phyloP scores from a whole-genome alignment of 2,329 filamentous ascomycete genomes.

The Cordyceps cicadae region DNA sequence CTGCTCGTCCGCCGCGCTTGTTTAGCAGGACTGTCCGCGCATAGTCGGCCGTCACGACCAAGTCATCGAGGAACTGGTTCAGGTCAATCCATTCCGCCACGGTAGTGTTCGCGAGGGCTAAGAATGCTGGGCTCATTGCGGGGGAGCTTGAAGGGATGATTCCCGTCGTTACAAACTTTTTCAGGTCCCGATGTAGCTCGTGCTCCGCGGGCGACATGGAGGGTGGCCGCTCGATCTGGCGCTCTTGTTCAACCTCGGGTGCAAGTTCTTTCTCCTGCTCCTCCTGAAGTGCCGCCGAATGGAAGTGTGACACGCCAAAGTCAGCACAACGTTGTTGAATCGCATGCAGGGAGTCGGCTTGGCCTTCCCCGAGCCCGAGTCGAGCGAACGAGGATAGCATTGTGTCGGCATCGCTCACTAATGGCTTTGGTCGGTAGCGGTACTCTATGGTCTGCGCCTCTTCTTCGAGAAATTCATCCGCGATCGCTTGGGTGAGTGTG shows the following conservation, averaged over 20 bases:
- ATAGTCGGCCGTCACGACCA: background rate
- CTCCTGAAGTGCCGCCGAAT: slow-evolving; percentile 27
- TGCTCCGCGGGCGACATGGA: slow-evolving; percentile 33
- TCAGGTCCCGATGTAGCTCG: slow-evolving; percentile 25
- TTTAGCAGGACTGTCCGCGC: background rate
- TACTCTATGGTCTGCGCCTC: background rate
- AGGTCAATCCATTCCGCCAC: background rate
- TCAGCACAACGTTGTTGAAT: background rate
- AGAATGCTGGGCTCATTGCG: background rate
- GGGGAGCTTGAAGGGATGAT: background rate
- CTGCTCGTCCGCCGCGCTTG: background rate
- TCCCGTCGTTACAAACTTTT: background rate
- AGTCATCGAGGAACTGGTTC: background rate
- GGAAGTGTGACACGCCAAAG: background rate
- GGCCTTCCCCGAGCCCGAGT: background rate
- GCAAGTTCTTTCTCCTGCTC: slow-evolving; percentile 63
- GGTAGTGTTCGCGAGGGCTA: background rate
- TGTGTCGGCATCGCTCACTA: background rate
- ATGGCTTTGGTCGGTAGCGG: background rate
- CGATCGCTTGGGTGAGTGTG: background rate
- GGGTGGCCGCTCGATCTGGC: slow-evolving; percentile 42
- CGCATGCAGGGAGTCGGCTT: background rate
- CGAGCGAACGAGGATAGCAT: background rate
- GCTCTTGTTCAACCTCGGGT: slow-evolving; percentile 55
- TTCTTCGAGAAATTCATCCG: background rate